Evolutionary conservation across 1,284 basidiomycete genomes (phyloP).

Genomic region (Neonothopanus nambi): DNA sequence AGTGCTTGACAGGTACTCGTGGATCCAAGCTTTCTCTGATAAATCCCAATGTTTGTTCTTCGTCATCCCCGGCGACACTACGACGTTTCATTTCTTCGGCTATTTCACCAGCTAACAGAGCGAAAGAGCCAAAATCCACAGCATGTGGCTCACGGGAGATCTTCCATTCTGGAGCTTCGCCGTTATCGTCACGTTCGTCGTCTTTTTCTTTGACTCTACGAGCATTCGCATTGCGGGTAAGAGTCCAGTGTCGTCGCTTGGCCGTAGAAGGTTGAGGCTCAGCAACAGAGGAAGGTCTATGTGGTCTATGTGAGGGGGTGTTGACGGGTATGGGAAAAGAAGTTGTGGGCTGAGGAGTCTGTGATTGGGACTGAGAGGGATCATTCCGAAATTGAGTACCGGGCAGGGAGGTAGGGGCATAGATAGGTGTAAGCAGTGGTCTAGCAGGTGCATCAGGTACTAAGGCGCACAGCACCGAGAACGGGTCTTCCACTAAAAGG

Average conservation of each 20-base stretch:
- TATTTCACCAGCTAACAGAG: constrained; percentile 47
- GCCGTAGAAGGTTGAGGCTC: constrained; percentile 19
- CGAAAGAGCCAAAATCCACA: constrained; percentile 63
- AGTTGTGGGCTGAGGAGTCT: constrained; percentile 22
- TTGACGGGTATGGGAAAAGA: constrained; percentile 28
- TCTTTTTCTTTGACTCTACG: constrained; percentile 58
- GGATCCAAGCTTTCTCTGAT: constrained; percentile 38
- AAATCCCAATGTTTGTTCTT: constrained; percentile 32
- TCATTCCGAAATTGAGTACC: constrained; percentile 17
- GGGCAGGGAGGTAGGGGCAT: constrained; percentile 21
- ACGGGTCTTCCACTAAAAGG: constrained; percentile 72
- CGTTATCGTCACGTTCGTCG: constrained; percentile 38
- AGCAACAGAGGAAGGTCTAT: not conserved
- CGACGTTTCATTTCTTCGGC: constrained; percentile 46
- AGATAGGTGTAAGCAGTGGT: constrained; percentile 59
- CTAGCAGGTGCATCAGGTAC: constrained; percentile 55
- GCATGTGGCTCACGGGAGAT: constrained; percentile 50
- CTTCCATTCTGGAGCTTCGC: constrained; percentile 41
- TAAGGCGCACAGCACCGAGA: constrained; percentile 61
- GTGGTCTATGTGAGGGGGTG: constrained; percentile 23
- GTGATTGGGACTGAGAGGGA: constrained; percentile 21
- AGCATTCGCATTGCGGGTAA: constrained; percentile 36
- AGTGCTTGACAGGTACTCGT: constrained; percentile 24
- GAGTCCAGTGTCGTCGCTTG: constrained; percentile 42
- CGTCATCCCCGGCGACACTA: constrained; percentile 32